Evolutionary conservation across 2,329 filamentous ascomycete species (phyloP).

Genomic region (Alternaria gansuensis): DNA sequence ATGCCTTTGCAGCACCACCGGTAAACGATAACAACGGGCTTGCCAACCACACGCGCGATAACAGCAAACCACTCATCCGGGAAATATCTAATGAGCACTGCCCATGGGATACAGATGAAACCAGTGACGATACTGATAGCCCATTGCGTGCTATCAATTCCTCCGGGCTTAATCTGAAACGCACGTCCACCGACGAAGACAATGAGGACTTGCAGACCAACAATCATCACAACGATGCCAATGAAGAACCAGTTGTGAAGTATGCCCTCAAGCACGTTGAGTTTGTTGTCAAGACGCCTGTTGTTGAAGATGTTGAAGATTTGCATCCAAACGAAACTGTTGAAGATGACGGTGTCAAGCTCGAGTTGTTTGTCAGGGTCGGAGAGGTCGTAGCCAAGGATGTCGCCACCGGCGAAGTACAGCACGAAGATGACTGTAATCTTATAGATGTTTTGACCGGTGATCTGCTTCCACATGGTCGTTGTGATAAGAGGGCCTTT

Average conservation of each 20-base stretch:
- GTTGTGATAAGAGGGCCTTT: conserved; percentile 77
- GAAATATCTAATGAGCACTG: conserved; percentile 61
- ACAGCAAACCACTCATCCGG: conserved; percentile 56
- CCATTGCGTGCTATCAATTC: conserved; percentile 67
- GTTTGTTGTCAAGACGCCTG: conserved; percentile 68
- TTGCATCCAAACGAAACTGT: conserved; percentile 76
- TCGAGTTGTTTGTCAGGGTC: conserved; percentile 53
- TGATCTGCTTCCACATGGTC: conserved; percentile 72
- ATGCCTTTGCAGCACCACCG: conserved; percentile 22
- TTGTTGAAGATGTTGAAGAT: conserved; percentile 76
- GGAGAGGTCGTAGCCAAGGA: conserved; percentile 63
- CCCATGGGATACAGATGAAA: conserved; percentile 63
- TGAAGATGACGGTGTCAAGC: conserved; percentile 71
- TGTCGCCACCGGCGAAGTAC: conserved; percentile 67
- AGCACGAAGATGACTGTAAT: conserved; percentile 66
- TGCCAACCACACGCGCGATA: conserved; percentile 33
- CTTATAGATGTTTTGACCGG: conserved; percentile 69
- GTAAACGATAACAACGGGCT: conserved; percentile 37
- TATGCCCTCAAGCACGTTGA: conserved; percentile 69
- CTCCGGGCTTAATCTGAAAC: conserved; percentile 61
- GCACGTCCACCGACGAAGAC: conserved; percentile 66
- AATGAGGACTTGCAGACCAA: conserved; percentile 66
- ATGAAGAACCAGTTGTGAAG: conserved; percentile 67
- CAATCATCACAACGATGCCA: conserved; percentile 65
- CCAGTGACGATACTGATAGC: conserved; percentile 63